Base-by-base conservation (phyloP, 352 stramenopile genomes). In the Nothophytophthora sp. region DNA sequence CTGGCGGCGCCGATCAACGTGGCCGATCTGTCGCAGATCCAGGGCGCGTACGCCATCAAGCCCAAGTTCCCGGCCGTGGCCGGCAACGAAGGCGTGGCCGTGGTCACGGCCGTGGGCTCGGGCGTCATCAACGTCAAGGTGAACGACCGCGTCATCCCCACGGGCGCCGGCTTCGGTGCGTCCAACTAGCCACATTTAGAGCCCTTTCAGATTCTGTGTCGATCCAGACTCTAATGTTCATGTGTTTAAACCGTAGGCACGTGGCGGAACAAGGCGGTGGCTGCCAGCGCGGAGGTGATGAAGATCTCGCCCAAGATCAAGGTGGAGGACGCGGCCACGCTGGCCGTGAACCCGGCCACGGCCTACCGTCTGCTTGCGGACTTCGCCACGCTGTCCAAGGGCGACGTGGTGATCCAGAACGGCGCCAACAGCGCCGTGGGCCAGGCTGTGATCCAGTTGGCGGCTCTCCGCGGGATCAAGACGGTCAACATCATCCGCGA, bases 381-480 rank as follows among this genome's bases (percentile, higher is more conserved):
- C 71, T 96, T 96, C 61, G 67, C 68, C 29, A 63, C 63, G 47
- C 77, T 97, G 39, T 62, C 69, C 45, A 68, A 69, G 55, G 88
- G 89, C 46, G 89, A 97, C 61, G 77, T 90, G 23, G 47, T 97
- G 37, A 96, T 96, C 58, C 89, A 97, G 69, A 97, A 96, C 68
- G 89, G 73, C 28, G 88, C 89, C 23, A 96, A 95, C 70, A 92
- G 78, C 52, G 67, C 86, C 11, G 88, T 96, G 19, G 89, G 89
- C 46, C 70, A 93, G 63, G 84, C 89, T 2, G 83, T 96, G 30
- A 88, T 96, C 53, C 89, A 97, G 63, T 63, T 96, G 54, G 86
- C 86, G n/a, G 74, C 73, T 33, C 63, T 92, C 45, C 86, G 86
- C 36, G 86, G 86, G 50, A 86, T 97, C 46, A 86, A 95, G 69